These are phyloP conservation scores for Macrolepiota albuminosa DNA, from an alignment of 768 basidiomycete species.

Conservation along the genomic window DNA sequence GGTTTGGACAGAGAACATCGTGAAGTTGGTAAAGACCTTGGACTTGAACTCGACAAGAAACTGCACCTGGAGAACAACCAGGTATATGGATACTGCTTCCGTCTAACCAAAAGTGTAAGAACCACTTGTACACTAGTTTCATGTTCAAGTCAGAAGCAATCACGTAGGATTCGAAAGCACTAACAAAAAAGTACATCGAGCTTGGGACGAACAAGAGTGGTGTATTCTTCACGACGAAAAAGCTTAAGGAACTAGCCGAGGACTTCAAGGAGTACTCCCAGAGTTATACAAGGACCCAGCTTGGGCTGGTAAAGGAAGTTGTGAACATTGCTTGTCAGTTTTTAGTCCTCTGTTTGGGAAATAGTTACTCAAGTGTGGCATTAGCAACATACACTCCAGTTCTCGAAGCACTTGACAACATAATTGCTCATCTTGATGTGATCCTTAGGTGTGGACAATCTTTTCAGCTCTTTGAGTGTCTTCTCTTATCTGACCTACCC, in stretches of 20 bases:
- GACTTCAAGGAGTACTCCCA: slow-evolving; percentile 66
- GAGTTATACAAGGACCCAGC: slow-evolving; percentile 73
- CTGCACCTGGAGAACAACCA: slow-evolving; percentile 90
- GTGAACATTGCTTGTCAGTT: slow-evolving; percentile 83
- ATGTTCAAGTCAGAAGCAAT: background rate
- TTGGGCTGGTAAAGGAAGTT: slow-evolving; percentile 84
- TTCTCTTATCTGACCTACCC: background rate
- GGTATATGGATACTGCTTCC: slow-evolving; percentile 88
- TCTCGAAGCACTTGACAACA: slow-evolving; percentile 75
- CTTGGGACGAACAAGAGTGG: slow-evolving; percentile 83
- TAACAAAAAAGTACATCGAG: slow-evolving; percentile 75
- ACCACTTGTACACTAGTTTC: slow-evolving; percentile 3
- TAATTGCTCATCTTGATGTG: slow-evolving; percentile 90
- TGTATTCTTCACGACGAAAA: slow-evolving; percentile 80
- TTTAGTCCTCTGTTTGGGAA: background rate
- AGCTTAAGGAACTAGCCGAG: slow-evolving; percentile 65
- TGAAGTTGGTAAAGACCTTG: slow-evolving; percentile 61
- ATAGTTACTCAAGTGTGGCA: slow-evolving; percentile 20
- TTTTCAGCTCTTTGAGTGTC: background rate
- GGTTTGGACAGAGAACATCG: slow-evolving; percentile 80
- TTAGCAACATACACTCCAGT: slow-evolving; percentile 92
- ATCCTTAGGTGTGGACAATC: slow-evolving; percentile 63
- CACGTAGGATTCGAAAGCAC: slow-evolving; percentile 70
- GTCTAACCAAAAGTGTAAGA: slow-evolving; percentile 85
- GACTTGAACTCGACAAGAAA: slow-evolving; percentile 89